Base-by-base conservation (phyloP, 306 rosid species). In the Pueraria montana region DNA sequence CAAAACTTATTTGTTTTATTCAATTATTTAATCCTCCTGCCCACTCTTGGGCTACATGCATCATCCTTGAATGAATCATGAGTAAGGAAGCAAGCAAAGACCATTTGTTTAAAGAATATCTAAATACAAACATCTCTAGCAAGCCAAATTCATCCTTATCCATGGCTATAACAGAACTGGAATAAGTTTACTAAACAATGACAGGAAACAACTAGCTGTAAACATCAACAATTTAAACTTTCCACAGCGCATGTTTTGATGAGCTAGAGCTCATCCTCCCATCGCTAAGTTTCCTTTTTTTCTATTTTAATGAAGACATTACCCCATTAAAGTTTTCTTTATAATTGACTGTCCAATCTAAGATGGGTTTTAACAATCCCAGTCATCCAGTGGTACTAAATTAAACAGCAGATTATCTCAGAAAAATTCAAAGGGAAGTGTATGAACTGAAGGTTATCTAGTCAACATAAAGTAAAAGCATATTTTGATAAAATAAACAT, bases 61-160 rank as follows among this genome's bases (percentile, higher is more conserved):
- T 46, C 7, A 20, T 26, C 62, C 64, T 34, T 49, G 49, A 64
- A 78, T 11, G 11, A 78, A 64, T 50, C 40, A 16, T 52, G 11
- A 66, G 36, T 32, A 66, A 14, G 40, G 20, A 49, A 10, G 24
- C 67, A 21, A 65, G 65, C 27, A 66, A 49, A 78, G 21, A 49
- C 8, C 36, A 49, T 78, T 64, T 49, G 21, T 13, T 66, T 49
- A 65, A 78, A 78, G 18, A 78, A 32, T 24, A 26, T 34, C 21
- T 3, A 34, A 11, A 77, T 10, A 64, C 64, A 78, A 78, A 77
- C 48, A 64, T 78, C 73, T 32, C 17, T 4, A 18, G 21, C 34
- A 64, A 63, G 49, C n/a, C 12, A 66, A 18, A n/a, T n/a, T n/a
- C 34, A 24, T 14, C 36, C 63, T 32, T 63, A 76, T 76, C 30